Conservation (phyloP, 2,329 filamentous ascomycete species). For the Hymenoscyphus fructigenus region DNA sequence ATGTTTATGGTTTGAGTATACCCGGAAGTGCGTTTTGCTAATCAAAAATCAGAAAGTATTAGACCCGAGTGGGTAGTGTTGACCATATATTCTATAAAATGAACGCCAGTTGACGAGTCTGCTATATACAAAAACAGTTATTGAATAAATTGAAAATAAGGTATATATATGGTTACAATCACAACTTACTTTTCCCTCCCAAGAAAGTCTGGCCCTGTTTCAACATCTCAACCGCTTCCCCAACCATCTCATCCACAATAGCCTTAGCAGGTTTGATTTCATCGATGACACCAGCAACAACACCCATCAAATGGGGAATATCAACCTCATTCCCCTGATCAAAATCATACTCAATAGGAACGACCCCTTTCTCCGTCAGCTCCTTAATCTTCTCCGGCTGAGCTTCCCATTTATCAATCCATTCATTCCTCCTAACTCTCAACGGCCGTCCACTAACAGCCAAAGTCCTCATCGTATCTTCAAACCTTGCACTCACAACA, state of each 20-base stretch:
- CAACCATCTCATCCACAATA: conserved; percentile 91
- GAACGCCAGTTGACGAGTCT: no score
- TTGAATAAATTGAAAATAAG: neutral
- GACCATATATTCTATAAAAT: no score
- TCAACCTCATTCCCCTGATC: conserved; percentile 82
- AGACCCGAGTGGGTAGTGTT: no score
- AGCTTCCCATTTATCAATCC: conserved; percentile 77
- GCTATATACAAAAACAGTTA: neutral
- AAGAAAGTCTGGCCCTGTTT: conserved; percentile 62
- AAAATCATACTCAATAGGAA: conserved; percentile 80
- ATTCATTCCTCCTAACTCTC: conserved; percentile 78
- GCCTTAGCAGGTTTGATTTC: conserved; percentile 77
- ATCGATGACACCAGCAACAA: conserved; percentile 77
- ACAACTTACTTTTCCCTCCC: conserved; percentile 40
- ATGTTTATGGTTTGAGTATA: neutral
- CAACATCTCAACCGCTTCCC: conserved; percentile 68
- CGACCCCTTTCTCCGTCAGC: conserved; percentile 73
- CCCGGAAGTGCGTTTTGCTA: neutral
- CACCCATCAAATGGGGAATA: conserved; percentile 87
- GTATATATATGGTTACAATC: conserved; percentile 9
- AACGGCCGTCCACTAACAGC: conserved; percentile 81
- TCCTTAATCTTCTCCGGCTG: conserved; percentile 71
- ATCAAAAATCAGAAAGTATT: no score
- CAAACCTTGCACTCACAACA: conserved; percentile 75
- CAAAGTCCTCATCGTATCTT: conserved; percentile 78